Evolutionary conservation across 176 grass and related monocot species (phyloP), one percentile per base, ranked within the genome.

Genomic region (Cymbopogon citratus): DNA sequence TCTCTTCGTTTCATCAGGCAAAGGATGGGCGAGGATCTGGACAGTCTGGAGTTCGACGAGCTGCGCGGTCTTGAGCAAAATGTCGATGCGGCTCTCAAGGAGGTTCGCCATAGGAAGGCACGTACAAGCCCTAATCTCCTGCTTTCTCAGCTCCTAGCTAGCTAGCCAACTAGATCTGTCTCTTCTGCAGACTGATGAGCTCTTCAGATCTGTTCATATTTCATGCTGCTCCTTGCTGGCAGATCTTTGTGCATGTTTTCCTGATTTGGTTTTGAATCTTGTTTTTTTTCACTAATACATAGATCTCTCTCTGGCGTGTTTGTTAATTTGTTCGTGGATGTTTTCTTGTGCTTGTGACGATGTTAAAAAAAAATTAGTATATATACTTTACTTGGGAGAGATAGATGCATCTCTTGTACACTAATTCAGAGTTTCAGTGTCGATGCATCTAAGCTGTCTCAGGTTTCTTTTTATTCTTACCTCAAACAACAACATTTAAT

Each of bases 11-110:
- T 10, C 48, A 54, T 21, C 12, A 95, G 96, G 88, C 96, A 99
- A 77, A 86, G 92, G 79, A 95, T 91, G 74, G 96, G 96, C 14
- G 88, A 89, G 69, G 96, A 95, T 80, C 80, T 99, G 16, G 96
- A 99, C 44, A 71, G 12, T 26, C 71, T 99, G 52, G 89, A 93
- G 29, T 91, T 99, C 57, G 70, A 99, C 18, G 87, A 95, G 66
- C 81, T 95, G 91, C 91, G 90, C 61, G 92, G 79, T 61, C 92
- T 99, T 87, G 96, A 99, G 85, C 91, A 89, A 75, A 94, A 95
- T 76, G 86, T 95, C 8, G 91, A 99, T 13, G 49, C 82, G 5
- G 85, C 96, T 66, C 81, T 93, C 78, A 93, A 91, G 87, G 89
- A 89, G 69, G 92, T 99, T 83, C 96, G 96, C 66, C 74, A 87